Conservation (phyloP, 2,329 filamentous ascomycete species). For the Metarhizium robertsii region DNA sequence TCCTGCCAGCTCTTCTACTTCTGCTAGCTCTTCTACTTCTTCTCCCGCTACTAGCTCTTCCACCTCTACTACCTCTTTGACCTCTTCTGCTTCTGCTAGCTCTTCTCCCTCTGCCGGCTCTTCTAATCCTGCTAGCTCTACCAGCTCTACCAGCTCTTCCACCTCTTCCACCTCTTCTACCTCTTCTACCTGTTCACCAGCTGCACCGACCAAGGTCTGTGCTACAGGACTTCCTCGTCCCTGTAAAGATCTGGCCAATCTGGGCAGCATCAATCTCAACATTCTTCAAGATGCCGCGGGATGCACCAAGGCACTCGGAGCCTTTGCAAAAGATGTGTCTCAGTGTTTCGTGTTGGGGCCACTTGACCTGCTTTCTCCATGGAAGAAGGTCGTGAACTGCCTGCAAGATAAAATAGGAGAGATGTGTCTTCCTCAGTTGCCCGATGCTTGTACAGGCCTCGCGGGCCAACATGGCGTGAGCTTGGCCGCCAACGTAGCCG, state of each 20-base stretch:
- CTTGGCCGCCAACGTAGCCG: not conserved
- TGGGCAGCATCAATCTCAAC: not conserved
- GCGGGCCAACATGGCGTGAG: not conserved
- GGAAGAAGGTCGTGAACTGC: not conserved
- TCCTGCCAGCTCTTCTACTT: not conserved
- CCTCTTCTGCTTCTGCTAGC: not conserved
- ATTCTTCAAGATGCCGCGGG: not conserved
- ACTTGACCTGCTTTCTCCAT: not conserved
- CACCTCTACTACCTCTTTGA: no score
- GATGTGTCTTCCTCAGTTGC: conserved; percentile 1
- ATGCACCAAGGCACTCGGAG: conserved; percentile 1
- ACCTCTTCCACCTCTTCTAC: not conserved
- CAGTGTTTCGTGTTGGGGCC: not conserved
- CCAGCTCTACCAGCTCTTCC: no score
- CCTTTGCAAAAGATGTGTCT: not conserved
- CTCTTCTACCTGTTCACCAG: not conserved
- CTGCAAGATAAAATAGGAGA: not conserved
- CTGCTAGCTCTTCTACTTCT: not conserved
- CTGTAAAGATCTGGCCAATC: not conserved
- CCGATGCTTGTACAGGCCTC: not conserved
- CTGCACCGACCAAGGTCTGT: conserved; percentile 2
- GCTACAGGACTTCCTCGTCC: conserved; percentile 1
- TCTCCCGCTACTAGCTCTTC: not conserved
- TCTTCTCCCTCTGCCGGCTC: not conserved
- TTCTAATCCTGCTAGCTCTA: no score